These are phyloP conservation scores for Amauroascus verrucosus DNA, from an alignment of 2,329 filamentous ascomycete genomes.

Conservation along the genomic window DNA sequence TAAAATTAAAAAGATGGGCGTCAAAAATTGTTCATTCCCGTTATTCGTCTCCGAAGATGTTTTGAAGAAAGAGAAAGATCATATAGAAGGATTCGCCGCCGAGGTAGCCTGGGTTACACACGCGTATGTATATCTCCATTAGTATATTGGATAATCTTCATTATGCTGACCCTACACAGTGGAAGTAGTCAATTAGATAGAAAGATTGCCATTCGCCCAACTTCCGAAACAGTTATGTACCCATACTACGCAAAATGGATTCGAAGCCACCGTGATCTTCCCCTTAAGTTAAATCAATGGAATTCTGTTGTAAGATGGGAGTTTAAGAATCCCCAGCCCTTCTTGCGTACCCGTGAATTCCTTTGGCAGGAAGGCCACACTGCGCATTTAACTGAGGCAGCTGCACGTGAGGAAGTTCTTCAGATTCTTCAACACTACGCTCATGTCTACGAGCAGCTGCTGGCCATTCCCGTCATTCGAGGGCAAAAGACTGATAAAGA, in stretches of 20 bases:
- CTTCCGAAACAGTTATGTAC: conserved; percentile 77
- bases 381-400: conserved; percentile 74
- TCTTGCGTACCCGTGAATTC: conserved; percentile 88
- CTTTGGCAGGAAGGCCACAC: conserved; percentile 97
- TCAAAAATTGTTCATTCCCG: conserved; percentile 93
- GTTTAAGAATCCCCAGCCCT: conserved; percentile 79
- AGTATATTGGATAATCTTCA: not conserved
- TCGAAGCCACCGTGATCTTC: conserved; percentile 87
- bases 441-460: conserved; percentile 80
- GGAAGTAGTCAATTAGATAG: conserved; percentile 89
- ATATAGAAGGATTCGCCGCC: conserved; percentile 96
- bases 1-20: conserved; percentile 79
- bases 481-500: conserved; percentile 95
- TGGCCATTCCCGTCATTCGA: conserved; percentile 89
- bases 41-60: conserved; percentile 92
- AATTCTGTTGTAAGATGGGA: conserved; percentile 95
- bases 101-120: conserved; percentile 45
- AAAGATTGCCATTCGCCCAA: conserved; percentile 59
- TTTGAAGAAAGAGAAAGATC: conserved; percentile 76
- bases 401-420: conserved; percentile 74
- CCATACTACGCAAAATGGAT: conserved; percentile 96
- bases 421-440: conserved; percentile 92
- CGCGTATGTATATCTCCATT: conserved; percentile 27
- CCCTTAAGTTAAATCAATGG: conserved; percentile 93
- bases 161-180: conserved; percentile 38